These are phyloP conservation scores for Claviceps sp. DNA, from an alignment of 2,329 filamentous ascomycete genomes.

Conservation along the genomic window DNA sequence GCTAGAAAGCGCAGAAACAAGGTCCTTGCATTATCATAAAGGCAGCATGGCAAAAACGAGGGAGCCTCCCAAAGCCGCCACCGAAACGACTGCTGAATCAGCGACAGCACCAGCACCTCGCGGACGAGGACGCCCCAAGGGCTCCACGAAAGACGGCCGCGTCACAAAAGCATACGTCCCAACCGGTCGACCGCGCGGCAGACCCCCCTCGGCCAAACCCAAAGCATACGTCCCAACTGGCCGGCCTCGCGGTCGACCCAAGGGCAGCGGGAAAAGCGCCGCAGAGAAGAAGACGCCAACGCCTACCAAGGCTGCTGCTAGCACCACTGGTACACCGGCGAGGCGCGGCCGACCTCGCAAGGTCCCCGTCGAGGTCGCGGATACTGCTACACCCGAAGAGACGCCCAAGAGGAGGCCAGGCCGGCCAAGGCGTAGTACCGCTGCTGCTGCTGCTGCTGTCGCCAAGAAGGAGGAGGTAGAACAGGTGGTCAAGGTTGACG, in stretches of 20 bases:
- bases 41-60: constrained; percentile 3
- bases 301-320: constrained; percentile 8
- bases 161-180: constrained; percentile 23
- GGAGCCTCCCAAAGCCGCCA: neutral
- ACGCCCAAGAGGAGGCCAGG: constrained; percentile 9
- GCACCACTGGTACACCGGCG: constrained; percentile 5
- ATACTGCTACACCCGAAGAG: constrained; percentile 7
- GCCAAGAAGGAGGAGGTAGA: neutral
- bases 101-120: neutral
- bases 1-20: neutral
- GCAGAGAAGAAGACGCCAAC: constrained; percentile 6
- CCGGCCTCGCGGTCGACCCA: constrained; percentile 34
- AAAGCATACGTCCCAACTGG: constrained; percentile 23
- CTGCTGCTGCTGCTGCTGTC: neutral
- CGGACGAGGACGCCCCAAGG: constrained; percentile 2
- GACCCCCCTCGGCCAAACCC: constrained; percentile 24
- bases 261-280: constrained; percentile 24
- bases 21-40: neutral
- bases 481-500: neutral
- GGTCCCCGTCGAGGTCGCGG: constrained; percentile 15
- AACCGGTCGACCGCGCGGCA: constrained; percentile 29
- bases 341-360: constrained; percentile 16
- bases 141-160: neutral
- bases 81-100: neutral
- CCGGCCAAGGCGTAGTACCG: constrained; percentile 1